Conservation (phyloP, 768 basidiomycete genomes). For the Collybiopsis luxurians region DNA sequence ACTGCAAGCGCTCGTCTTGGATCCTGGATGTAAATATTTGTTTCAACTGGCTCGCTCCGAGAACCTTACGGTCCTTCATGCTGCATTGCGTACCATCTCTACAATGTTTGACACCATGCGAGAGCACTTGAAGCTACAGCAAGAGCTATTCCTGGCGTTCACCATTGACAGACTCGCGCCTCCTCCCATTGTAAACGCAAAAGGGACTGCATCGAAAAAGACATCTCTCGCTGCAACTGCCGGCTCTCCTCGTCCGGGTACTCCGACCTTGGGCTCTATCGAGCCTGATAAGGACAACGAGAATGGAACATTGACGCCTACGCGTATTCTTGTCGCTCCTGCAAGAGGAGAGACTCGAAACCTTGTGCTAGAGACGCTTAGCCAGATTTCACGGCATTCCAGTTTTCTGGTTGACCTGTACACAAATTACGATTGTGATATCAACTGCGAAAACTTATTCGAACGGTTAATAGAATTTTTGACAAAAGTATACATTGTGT, state of each 20-base stretch:
- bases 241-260: slow-evolving; percentile 51
- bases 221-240: slow-evolving; percentile 23
- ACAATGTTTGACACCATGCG: slow-evolving; percentile 89
- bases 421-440: slow-evolving; percentile 95
- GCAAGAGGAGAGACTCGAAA: slow-evolving; percentile 87
- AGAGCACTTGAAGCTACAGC: slow-evolving; percentile 84
- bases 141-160: slow-evolving; percentile 93
- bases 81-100: slow-evolving; percentile 80
- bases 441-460: slow-evolving; percentile 95
- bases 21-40: slow-evolving; percentile 92
- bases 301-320: slow-evolving; percentile 45
- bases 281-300: slow-evolving; percentile 42
- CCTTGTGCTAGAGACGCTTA: slow-evolving; percentile 84
- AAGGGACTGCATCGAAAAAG: slow-evolving; percentile 28
- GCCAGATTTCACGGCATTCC: slow-evolving; percentile 75
- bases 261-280: slow-evolving; percentile 43
- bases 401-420: slow-evolving; percentile 97
- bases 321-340: slow-evolving; percentile 63
- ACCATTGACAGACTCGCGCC: slow-evolving; percentile 87
- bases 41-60: slow-evolving; percentile 97
- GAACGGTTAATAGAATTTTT: slow-evolving; percentile 87
- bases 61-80: slow-evolving; percentile 73
- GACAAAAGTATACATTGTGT: slow-evolving; percentile 59
- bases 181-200: slow-evolving; percentile 29
- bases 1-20: slow-evolving; percentile 71